Evolutionary conservation across 2,329 filamentous ascomycete species (phyloP).

Genomic region (Fusarium anguioides): DNA sequence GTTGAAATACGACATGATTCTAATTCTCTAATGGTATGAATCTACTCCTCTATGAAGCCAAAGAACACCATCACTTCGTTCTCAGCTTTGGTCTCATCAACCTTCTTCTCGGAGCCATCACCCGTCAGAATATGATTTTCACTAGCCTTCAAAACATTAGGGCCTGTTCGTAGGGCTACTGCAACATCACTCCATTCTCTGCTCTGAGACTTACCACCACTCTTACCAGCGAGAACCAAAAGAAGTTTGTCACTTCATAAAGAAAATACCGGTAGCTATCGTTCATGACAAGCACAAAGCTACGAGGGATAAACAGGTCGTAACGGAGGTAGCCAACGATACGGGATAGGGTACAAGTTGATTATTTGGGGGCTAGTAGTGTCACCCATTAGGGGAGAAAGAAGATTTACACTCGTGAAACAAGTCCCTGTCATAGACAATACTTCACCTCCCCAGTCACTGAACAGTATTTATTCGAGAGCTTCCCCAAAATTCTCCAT

Average conservation of each 20-base stretch:
- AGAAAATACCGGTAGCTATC: constrained; percentile 61
- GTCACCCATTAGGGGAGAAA: constrained; percentile 53
- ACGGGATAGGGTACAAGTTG: constrained; percentile 53
- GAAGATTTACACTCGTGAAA: constrained; percentile 53
- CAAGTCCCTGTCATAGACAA: constrained; percentile 57
- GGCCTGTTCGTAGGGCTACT: constrained; percentile 55
- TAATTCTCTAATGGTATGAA: constrained; percentile 20
- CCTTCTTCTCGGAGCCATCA: constrained; percentile 46
- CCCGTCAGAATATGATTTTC: constrained; percentile 49
- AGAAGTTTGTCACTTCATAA: constrained; percentile 58
- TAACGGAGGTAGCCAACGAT: constrained; percentile 62
- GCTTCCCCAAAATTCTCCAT: constrained; percentile 49
- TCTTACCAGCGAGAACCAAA: constrained; percentile 58
- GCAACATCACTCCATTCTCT: constrained; percentile 58
- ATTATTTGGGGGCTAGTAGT: constrained; percentile 51
- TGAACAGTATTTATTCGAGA: constrained; percentile 49
- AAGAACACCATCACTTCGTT: constrained; percentile 48
- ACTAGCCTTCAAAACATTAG: constrained; percentile 44
- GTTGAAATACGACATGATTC: too few species aligned
- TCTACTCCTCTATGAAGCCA: constrained; percentile 39
- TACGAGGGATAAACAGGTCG: constrained; percentile 57
- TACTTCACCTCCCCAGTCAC: constrained; percentile 52
- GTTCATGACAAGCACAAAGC: constrained; percentile 60
- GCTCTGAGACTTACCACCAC: constrained; percentile 57
- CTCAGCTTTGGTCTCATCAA: constrained; percentile 47